Conservation (phyloP, 345 rosid species). For the Murraya koenigii region DNA sequence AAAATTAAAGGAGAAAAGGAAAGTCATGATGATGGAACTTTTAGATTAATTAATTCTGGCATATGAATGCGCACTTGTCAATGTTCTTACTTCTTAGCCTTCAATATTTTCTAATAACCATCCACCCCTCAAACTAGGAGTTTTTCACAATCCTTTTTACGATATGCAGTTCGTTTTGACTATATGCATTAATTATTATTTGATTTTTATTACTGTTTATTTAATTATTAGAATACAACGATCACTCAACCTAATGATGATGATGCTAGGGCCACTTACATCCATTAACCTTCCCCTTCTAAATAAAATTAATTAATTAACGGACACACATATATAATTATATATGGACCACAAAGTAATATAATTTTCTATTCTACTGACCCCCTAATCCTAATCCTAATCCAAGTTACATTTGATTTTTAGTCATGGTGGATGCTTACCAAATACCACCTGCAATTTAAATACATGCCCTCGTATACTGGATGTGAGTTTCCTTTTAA, state of each 20-base stretch:
- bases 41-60: too few species aligned
- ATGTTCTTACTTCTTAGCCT: neutral
- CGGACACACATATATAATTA: neutral
- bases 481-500: neutral
- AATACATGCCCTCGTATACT: neutral
- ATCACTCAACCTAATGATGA: neutral
- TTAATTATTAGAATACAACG: neutral
- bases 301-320: neutral
- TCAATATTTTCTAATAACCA: too few species aligned
- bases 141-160: neutral
- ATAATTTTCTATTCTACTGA: neutral
- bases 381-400: neutral
- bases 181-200: neutral
- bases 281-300: neutral
- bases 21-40: neutral
- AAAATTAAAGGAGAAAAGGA: neutral
- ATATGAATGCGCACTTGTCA: neutral
- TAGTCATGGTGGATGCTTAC: neutral
- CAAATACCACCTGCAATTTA: neutral
- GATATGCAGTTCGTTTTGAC: slow-evolving; percentile 1
- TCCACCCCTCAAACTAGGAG: neutral
- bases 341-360: neutral
- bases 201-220: neutral
- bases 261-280: neutral
- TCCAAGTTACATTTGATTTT: neutral